These are phyloP conservation scores for Vanilla planifolia DNA, from an alignment of 106 monocot genomes.

Conservation along the genomic window DNA sequence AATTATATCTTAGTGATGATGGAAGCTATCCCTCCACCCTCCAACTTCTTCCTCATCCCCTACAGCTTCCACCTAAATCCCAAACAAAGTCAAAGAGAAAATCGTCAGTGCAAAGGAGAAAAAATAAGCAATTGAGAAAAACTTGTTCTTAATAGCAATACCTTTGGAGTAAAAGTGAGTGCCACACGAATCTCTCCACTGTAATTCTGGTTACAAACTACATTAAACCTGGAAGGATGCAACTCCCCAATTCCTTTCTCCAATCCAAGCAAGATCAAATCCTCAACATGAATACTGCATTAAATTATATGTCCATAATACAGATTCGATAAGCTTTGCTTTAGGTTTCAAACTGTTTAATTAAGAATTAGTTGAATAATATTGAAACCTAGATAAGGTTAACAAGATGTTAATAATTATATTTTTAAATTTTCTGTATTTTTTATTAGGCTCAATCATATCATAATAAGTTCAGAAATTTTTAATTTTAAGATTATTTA, in stretches of 20 bases:
- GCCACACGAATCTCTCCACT: constrained; percentile 67
- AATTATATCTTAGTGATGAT: constrained; percentile 6
- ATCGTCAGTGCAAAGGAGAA: no score
- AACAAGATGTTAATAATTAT: no score
- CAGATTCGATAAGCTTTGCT: no score
- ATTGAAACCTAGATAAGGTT: no score
- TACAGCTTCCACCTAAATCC: constrained; percentile 7
- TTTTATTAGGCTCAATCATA: no score
- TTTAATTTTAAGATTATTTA: no score
- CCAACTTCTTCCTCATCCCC: constrained; percentile 3
- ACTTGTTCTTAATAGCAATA: background rate
- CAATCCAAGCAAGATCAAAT: constrained; percentile 54
- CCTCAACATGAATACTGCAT: constrained; percentile 60
- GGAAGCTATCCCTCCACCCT: constrained; percentile 11
- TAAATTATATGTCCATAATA: background rate
- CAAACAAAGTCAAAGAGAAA: no score
- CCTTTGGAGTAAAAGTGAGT: constrained; percentile 51
- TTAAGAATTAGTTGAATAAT: no score
- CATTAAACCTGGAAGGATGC: constrained; percentile 47
- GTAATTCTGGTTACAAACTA: constrained; percentile 59
- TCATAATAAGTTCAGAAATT: no score
- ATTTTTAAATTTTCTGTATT: no score
- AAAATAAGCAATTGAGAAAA: no score
- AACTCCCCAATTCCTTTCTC: constrained; percentile 58
- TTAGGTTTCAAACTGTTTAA: no score